Conservation (phyloP, 148 eudicot genomes). For the Rhododendron ovatum region DNA sequence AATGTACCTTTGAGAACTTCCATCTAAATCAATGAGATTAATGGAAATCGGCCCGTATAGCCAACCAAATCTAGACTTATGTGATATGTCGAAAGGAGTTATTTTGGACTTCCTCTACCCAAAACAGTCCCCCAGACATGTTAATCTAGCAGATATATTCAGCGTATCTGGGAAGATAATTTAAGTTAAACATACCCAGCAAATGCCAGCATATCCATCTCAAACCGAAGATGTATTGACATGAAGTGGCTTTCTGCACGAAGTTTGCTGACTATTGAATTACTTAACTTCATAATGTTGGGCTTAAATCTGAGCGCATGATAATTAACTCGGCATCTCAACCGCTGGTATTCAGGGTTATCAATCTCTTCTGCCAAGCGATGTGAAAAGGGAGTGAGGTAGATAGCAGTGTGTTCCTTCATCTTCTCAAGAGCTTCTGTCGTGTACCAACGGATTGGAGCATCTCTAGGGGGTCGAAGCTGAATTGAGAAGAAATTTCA, state of each 20-base stretch:
- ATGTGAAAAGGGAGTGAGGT: slow-evolving; percentile 93
- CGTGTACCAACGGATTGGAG: slow-evolving; percentile 92
- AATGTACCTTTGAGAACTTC: not conserved
- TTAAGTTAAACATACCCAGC: slow-evolving; percentile 67
- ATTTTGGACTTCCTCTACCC: not conserved
- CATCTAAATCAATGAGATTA: not conserved
- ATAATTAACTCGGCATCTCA: slow-evolving; percentile 91
- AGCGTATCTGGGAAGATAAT: not conserved
- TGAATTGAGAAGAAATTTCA: slow-evolving; percentile 24
- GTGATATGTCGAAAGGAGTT: not conserved
- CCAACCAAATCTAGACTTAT: not conserved
- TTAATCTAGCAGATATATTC: not conserved
- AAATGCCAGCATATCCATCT: slow-evolving; percentile 95
- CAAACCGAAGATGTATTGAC: slow-evolving; percentile 97
- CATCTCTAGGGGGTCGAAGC: slow-evolving; percentile 91
- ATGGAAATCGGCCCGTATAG: not conserved
- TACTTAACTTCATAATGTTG: slow-evolving; percentile 75
- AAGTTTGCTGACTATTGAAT: slow-evolving; percentile 61
- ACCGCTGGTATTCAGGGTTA: slow-evolving; percentile 79
- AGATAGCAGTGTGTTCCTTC: slow-evolving; percentile 85
- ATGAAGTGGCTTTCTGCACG: slow-evolving; percentile 87
- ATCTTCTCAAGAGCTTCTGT: slow-evolving; percentile 74
- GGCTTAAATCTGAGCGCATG: slow-evolving; percentile 89
- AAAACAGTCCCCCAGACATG: not conserved
- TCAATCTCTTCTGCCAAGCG: slow-evolving; percentile 88